Evolutionary conservation across 805 yeast species (phyloP).

Genomic region (Candida rishiriensis): DNA sequence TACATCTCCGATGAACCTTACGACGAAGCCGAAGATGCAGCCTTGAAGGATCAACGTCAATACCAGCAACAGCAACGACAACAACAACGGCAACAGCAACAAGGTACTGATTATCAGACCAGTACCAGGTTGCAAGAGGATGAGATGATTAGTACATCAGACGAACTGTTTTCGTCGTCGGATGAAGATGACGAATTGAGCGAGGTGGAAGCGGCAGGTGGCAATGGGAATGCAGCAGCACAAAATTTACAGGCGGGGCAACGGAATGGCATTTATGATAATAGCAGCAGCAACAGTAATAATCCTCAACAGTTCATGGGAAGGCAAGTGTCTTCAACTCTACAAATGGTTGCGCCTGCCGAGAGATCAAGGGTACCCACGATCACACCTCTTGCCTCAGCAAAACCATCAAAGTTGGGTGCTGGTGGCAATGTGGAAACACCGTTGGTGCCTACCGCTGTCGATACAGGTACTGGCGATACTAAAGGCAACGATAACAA

Average conservation of each 20-base stretch:
- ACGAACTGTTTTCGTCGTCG: conserved; percentile 3
- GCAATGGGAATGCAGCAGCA: background rate
- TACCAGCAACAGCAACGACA: background rate
- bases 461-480: too few species aligned
- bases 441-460: too few species aligned
- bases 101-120: background rate
- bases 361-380: too few species aligned
- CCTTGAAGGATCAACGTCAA: background rate
- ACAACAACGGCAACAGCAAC: background rate
- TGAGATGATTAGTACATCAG: conserved; percentile 3
- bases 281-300: background rate
- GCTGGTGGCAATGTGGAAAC: too few species aligned
- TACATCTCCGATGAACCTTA: conserved; percentile 6
- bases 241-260: background rate
- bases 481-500: too few species aligned
- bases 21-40: too few species aligned
- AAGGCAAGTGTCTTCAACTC: background rate
- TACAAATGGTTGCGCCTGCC: too few species aligned
- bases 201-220: background rate
- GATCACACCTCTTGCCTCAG: too few species aligned
- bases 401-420: too few species aligned
- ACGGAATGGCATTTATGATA: background rate
- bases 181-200: background rate
- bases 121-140: background rate
- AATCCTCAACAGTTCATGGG: background rate